Evolutionary conservation across 148 eudicot genomes (phyloP), one percentile per base, ranked within the genome.

Genomic region (Rhododendron mucronatum): DNA sequence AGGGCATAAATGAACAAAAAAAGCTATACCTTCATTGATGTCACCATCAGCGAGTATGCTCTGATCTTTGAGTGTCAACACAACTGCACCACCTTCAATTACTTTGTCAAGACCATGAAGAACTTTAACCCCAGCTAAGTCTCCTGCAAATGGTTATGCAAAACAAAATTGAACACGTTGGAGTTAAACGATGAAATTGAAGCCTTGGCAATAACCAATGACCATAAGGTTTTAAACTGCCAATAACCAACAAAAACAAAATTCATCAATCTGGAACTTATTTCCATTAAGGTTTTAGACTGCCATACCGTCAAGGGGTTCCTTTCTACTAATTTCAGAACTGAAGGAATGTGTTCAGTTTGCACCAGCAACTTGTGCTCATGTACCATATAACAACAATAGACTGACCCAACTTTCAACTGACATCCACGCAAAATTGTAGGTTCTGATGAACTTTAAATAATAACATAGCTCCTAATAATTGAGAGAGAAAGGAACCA

Each of bases 41-140:
- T 93, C 98, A 82, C 96, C 99, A 92, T 91, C 92, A 33, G 95
- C 99, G 83, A 97, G 95, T 88, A 97, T 97, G 78, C 93, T 92
- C 91, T 95, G 98, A 92, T 97, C 99, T 91, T 95, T 97, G 67
- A 97, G 96, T 2, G 99, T 97, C 90, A 95, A 94, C 80, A 97
- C 96, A 89, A 97, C 98, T 55, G 99, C 94, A 69, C 99, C 99
- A 82, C 99, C 99, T 93, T 93, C 98, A 82, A 94, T 85, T 75
- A 97, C 98, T 92, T 97, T 97, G 89, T 97, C 98, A 88, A 97
- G 88, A 75, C 99, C 99, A 89, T 97, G 98, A 84, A 97, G 99
- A 88, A 97, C 92, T 94, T 95, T 97, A 55, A 93, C 94, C 21
- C 99, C 99, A 7, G 93, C 94, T 90, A 97, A 88, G 55, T 91